Evolutionary conservation across 306 rosid species (phyloP), one percentile per base, ranked within the genome.

Genomic region (Fragaria nilgerrensis): DNA sequence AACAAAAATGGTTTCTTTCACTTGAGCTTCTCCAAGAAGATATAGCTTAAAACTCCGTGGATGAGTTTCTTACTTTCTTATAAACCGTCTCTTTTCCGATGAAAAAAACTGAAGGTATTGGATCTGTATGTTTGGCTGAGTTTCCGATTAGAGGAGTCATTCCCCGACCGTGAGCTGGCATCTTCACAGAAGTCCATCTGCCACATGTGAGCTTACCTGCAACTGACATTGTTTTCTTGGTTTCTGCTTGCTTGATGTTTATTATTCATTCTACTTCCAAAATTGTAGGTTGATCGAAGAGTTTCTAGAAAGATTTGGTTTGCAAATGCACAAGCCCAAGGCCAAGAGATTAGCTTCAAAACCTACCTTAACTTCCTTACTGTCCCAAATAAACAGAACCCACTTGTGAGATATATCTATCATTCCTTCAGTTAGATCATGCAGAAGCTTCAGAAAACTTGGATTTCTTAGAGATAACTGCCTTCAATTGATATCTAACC

Each of bases 111-210:
- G 82, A 83, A 92, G 99, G 97, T 95, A 48, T 80, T 95, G 91
- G 99, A 95, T 78, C 92, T 95, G 70, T 95, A 95, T 52, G 89
- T 92, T 72, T 95, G 97, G 99, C 85, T 95, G 93, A 95, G 99
- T 86, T 92, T 80, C 73, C 94, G 92, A 44, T 77, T 88, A 84
- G 97, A 92, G 70, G 95, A 90, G 15, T 88, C 97, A 48, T 95
- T 95, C 83, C 99, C 96, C 10, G 99, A 95, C 85, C 96, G 79
- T 0, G 88, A 86, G 84, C 73, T 92, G 47, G 97, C 97, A 48
- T 74, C 86, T 66, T 80, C 99, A 2, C 97, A 95, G 76, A 95
- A 89, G 85, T 87, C 89, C 67, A 82, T 92, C 79, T 95, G 97
- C 87, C 91, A 83, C 93, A 47, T 87, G 99, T 95, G 82, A 77